These are phyloP conservation scores for Drosera spatulata DNA, from an alignment of 179 eudicot species.

Conservation along the genomic window DNA sequence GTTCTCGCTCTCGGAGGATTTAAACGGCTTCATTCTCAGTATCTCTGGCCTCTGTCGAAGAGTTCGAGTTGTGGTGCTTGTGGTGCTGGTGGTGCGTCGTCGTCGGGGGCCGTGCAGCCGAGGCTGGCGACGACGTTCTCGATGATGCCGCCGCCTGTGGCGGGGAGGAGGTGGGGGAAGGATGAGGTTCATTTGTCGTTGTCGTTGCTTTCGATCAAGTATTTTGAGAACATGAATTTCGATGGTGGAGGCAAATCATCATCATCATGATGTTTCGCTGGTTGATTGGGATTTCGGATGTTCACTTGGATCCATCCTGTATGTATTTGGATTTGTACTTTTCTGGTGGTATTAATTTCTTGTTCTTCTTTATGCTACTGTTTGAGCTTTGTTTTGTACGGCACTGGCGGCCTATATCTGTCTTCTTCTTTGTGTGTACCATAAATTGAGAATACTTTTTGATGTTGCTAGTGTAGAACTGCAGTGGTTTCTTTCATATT, in stretches of 20 bases:
- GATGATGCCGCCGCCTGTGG: constrained; percentile 10
- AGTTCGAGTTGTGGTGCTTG: neutral
- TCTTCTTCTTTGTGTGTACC: too few species aligned
- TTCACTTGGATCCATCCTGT: too few species aligned
- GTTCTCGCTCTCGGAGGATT: constrained; percentile 80
- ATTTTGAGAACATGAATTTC: constrained; percentile 57
- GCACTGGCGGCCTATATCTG: too few species aligned
- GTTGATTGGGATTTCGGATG: too few species aligned
- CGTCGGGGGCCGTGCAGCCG: neutral
- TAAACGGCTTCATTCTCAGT: constrained; percentile 53
- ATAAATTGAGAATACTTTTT: too few species aligned
- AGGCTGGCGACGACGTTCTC: constrained; percentile 18
- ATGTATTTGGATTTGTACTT: too few species aligned
- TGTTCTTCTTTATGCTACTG: too few species aligned
- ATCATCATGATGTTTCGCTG: neutral
- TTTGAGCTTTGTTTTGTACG: too few species aligned
- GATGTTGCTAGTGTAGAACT: too few species aligned
- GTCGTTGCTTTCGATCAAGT: constrained; percentile 53
- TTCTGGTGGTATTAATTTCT: too few species aligned
- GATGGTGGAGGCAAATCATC: constrained; percentile 20
- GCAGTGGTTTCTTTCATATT: too few species aligned
- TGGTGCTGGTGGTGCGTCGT: neutral
- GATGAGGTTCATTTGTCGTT: constrained; percentile 66
- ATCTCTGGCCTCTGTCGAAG: constrained; percentile 47
- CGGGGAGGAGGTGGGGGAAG: constrained; percentile 22